Evolutionary conservation across 2,329 filamentous ascomycete genomes (phyloP).

Genomic region (Stagonosporopsis cucurbitacearum): DNA sequence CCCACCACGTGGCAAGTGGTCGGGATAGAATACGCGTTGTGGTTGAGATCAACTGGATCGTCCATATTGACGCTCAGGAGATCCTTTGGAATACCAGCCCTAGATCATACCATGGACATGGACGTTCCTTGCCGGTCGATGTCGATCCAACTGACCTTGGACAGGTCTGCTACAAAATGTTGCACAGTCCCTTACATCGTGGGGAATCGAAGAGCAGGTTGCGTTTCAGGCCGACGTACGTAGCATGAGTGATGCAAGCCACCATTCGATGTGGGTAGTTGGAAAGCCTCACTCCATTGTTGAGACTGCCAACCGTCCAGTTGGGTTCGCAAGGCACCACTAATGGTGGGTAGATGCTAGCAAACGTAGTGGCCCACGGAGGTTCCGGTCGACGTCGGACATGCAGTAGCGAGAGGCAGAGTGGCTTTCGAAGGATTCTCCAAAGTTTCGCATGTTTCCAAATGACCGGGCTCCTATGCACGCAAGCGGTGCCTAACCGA

Average conservation of each 20-base stretch:
- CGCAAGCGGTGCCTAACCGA: background rate
- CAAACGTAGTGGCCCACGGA: constrained; percentile 10
- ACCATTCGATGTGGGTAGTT: constrained; percentile 1
- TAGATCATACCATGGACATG: background rate
- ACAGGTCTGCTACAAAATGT: constrained; percentile 13
- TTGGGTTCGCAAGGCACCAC: background rate
- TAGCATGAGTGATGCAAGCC: constrained; percentile 6
- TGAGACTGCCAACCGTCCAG: background rate
- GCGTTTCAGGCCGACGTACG: background rate
- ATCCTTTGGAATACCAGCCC: background rate
- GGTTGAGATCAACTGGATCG: constrained; percentile 1
- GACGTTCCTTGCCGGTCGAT: constrained; percentile 1
- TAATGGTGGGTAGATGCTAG: constrained; percentile 3
- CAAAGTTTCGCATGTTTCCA: constrained; percentile 11
- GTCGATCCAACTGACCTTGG: constrained; percentile 1
- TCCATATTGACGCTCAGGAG: constrained; percentile 11
- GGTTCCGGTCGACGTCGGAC: constrained; percentile 5
- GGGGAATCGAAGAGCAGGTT: background rate
- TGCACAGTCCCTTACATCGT: background rate
- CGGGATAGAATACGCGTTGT: background rate
- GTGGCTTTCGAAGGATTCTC: background rate
- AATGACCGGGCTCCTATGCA: background rate
- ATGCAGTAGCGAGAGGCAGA: background rate
- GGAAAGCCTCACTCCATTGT: constrained; percentile 2
- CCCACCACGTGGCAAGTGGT: constrained; percentile 6